Base-by-base conservation (phyloP, 139 green algal species). In the Volvox reticuliferus region DNA sequence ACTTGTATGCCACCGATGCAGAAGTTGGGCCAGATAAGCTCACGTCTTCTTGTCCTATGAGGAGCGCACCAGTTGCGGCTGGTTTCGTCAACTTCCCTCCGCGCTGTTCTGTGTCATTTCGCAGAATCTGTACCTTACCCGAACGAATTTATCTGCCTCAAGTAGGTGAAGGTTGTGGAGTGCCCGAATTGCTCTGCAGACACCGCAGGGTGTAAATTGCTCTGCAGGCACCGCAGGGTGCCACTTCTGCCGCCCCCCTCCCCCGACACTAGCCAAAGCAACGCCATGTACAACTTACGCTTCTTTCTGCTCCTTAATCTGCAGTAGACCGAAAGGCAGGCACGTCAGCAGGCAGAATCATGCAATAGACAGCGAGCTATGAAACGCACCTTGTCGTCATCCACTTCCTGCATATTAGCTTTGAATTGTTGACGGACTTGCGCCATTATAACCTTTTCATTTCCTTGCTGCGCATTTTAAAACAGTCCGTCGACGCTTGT, bases 231-330 rank as follows among this genome's bases (percentile, higher is more conserved):
- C n/a, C n/a, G n/a, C n/a, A n/a, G n/a, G n/a, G n/a, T n/a, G n/a
- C n/a, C n/a, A n/a, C n/a, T n/a, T n/a, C n/a, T n/a, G n/a, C n/a
- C n/a, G n/a, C n/a, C n/a, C n/a, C n/a, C n/a, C n/a, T n/a, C n/a
- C n/a, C n/a, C n/a, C n/a, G n/a, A n/a, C n/a, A n/a, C n/a, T n/a
- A n/a, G n/a, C n/a, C n/a, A n/a, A 55, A 55, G 44, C 44, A 55
- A 55, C 44, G 9, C n/a, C n/a, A n/a, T n/a, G 44, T 24, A 21
- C 24, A 69, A 93, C 93, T 93, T 55, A 94, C 91, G 92, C 94
- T 44, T 96, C 94, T 50, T 95, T 94, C 30, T 96, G 94, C 67
- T 95, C 87, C 76, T 79, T 89, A 50, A 96, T 94, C 94, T 95
- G 91, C 89, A 89, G 12, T 55, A 5, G 5, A 55, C 44, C 44